These are phyloP conservation scores for Coprinellus micaceus DNA, from an alignment of 768 basidiomycete genomes.

Conservation along the genomic window DNA sequence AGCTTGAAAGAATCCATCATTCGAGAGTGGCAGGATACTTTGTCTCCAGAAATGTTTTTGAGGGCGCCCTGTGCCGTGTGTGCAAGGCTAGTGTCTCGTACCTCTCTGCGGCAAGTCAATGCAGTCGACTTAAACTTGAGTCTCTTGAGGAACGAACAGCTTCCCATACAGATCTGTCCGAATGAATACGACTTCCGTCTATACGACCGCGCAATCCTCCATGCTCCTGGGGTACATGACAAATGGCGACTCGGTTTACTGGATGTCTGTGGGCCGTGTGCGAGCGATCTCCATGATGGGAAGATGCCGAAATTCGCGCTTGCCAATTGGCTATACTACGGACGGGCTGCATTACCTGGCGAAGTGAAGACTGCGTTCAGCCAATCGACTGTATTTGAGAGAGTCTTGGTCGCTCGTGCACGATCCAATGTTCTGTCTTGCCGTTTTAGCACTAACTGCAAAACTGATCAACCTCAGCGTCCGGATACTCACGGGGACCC, in stretches of 20 bases:
- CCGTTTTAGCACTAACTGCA: neutral
- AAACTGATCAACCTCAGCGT: no score
- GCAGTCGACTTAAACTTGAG: neutral
- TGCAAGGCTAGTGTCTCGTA: neutral
- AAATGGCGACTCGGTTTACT: neutral
- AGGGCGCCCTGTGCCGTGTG: neutral
- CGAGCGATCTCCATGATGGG: neutral
- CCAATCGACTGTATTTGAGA: neutral
- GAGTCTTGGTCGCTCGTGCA: constrained; percentile 4
- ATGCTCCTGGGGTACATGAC: neutral
- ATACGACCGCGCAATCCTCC: neutral
- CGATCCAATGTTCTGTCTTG: constrained; percentile 5
- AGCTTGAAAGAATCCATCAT: neutral
- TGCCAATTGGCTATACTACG: constrained; percentile 20
- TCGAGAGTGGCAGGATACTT: constrained; percentile 6
- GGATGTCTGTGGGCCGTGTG: neutral
- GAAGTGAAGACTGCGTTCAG: constrained; percentile 8
- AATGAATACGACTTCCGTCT: neutral
- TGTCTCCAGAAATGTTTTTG: neutral
- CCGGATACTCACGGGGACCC: no score
- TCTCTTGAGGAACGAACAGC: neutral
- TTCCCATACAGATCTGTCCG: neutral
- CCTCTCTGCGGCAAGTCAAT: neutral
- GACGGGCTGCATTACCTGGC: constrained; percentile 2
- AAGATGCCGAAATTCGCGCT: constrained; percentile 24